A percentile compares a stretch with the other conserved stretches of the same genome.
Evolutionary conservation across 768 basidiomycete genomes (phyloP).

Genomic region (Rhodosporidiobolus sp.): DNA sequence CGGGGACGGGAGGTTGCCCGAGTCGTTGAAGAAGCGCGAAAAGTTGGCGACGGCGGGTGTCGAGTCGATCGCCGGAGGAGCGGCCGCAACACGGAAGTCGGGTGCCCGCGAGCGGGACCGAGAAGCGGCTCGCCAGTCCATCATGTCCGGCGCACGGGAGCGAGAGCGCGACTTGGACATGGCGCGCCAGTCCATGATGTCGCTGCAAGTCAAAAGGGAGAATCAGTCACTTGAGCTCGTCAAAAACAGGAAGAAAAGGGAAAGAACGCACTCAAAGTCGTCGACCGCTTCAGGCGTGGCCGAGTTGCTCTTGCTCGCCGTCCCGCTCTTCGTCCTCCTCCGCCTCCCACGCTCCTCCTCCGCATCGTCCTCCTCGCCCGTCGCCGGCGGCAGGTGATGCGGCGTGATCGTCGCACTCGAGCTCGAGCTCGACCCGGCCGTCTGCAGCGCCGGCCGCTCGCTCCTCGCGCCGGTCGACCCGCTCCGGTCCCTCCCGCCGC

Average conservation of each 20-base stretch:
- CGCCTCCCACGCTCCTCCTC: conserved; percentile 46
- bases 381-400: background rate
- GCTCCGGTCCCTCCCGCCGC: conserved; percentile 17
- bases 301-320: conserved; percentile 31
- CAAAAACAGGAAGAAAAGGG: conserved; percentile 42
- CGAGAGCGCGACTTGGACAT: conserved; percentile 42
- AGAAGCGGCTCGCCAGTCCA: conserved; percentile 81
- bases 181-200: conserved; percentile 44
- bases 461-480: background rate
- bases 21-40: conserved; percentile 37
- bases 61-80: conserved; percentile 25
- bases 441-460: background rate
- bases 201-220: conserved; percentile 28
- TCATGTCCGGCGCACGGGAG: conserved; percentile 51
- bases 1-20: conserved; percentile 1
- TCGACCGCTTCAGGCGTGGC: conserved; percentile 26
- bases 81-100: conserved; percentile 35
- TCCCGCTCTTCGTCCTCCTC: conserved; percentile 47
- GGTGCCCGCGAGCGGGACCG: conserved; percentile 48
- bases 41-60: conserved; percentile 31
- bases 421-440: no score
- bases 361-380: conserved; percentile 2
- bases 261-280: conserved; percentile 37
- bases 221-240: conserved; percentile 4
- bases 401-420: background rate